Base-by-base conservation (phyloP, 1,284 basidiomycete species). In the Pseudozyma hubeiensis region DNA sequence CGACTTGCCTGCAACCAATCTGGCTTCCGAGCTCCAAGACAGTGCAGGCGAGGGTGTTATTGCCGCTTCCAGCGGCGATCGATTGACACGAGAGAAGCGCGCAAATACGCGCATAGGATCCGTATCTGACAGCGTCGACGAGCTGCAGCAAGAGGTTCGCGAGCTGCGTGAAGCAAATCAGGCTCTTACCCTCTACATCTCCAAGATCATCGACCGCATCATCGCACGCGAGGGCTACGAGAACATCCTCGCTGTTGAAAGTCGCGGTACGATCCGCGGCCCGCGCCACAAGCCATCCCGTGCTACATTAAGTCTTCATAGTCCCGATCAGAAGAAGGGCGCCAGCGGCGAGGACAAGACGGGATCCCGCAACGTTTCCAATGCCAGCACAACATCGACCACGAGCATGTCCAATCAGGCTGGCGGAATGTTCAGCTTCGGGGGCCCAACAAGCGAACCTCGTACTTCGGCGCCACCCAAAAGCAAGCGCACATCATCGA, bases 141-240 rank as follows among this genome's bases (percentile, higher is more conserved):
- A 74, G 17, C 48, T 78, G 30, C 77, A 79, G 49, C 61, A 86
- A 93, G 94, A 97, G 85, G 90, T 96, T 80, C 94, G 94, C 85
- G 90, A 89, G 43, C 89, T 97, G 83, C 92, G 92, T 83, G 95
- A 97, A 84, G 93, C 93, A 48, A 97, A 97, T 88, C 95, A 95
- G 84, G 94, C 93, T 0, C 87, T 97, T 11, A 93, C 92, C 16
- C 86, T 97, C 24, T 97, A 97, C 83, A 93, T 94, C 17, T 93
- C 92, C 57, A 97, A 97, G 87, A 97, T 97, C 79, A 91, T 97
- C 78, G 93, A 97, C 86, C 90, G 94, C 56, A 96, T 97, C 84
- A 93, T 96, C 69, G 89, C 93, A 4, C 90, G 93, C 82, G 93
- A 95, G 85, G 94, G 93, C 33, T 96, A 93, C 85, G 94, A 97